A percentile compares a stretch with the other conserved stretches of the same genome.
phyloP scores from a whole-genome alignment of 305 asterid species.

The Withania somnifera region DNA sequence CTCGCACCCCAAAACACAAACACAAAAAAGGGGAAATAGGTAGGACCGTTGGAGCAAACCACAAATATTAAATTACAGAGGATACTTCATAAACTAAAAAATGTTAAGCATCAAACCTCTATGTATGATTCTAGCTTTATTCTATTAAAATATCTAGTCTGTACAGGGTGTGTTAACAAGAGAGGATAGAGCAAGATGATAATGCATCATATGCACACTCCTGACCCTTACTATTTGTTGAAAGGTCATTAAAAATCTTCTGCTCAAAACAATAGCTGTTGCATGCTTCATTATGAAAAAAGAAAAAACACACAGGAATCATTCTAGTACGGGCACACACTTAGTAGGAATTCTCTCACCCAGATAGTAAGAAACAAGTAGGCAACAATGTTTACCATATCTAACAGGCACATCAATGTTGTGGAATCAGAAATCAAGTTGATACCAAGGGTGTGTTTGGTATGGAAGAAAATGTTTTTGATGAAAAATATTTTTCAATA shows the following conservation, averaged over 20 bases:
- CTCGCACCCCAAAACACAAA: background rate
- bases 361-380: background rate
- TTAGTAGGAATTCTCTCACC: background rate
- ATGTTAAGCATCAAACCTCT: background rate
- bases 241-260: background rate
- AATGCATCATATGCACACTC: background rate
- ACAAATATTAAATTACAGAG: background rate
- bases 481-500: no score
- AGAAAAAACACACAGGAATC: background rate
- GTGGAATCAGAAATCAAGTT: slow-evolving; percentile 4
- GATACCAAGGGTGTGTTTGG: no score
- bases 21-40: background rate
- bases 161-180: background rate
- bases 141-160: background rate
- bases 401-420: background rate
- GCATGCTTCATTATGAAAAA: background rate
- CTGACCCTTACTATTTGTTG: background rate
- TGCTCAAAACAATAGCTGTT: background rate
- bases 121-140: background rate
- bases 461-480: no score
- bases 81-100: background rate
- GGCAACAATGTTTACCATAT: background rate
- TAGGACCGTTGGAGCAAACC: background rate
- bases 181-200: background rate
- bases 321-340: background rate